Evolutionary conservation across 805 yeast species (phyloP).

Genomic region (Ogataea pignaliae): DNA sequence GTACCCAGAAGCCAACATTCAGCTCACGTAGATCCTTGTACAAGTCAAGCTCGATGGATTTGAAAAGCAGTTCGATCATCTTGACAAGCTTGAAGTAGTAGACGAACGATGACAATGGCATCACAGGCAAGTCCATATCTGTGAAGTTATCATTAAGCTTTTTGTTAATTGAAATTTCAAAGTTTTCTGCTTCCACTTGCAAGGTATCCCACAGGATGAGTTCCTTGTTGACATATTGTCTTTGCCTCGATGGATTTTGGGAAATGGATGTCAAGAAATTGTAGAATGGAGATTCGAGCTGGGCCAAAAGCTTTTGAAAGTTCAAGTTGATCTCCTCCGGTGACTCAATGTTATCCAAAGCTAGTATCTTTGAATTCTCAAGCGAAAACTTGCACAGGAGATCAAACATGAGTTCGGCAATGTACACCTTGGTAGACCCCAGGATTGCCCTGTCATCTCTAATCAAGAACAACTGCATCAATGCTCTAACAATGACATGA

Average conservation of each 20-base stretch:
- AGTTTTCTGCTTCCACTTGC: conserved; percentile 67
- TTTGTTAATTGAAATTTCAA: conserved; percentile 46
- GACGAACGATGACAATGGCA: conserved; percentile 70
- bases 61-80: conserved; percentile 69
- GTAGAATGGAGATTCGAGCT: conserved; percentile 43
- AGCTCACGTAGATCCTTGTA: conserved; percentile 65
- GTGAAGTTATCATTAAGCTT: conserved; percentile 30
- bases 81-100: conserved; percentile 59
- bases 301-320: conserved; percentile 33
- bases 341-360: conserved; percentile 5
- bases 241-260: conserved; percentile 76
- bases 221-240: conserved; percentile 64
- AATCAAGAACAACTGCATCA: conserved; percentile 56
- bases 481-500: conserved; percentile 55
- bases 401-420: conserved; percentile 34
- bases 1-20: conserved; percentile 65
- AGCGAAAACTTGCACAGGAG: conserved; percentile 18
- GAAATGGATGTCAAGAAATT: conserved; percentile 41
- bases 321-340: conserved; percentile 18
- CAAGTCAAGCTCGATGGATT: conserved; percentile 72
- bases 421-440: conserved; percentile 38
- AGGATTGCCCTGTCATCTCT: conserved; percentile 58
- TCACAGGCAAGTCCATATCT: conserved; percentile 35
- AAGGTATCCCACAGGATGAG: conserved; percentile 67
- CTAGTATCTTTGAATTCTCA: conserved; percentile 18